Evolutionary conservation across 148 eudicot genomes (phyloP).

Genomic region (Selenicereus undatus): DNA sequence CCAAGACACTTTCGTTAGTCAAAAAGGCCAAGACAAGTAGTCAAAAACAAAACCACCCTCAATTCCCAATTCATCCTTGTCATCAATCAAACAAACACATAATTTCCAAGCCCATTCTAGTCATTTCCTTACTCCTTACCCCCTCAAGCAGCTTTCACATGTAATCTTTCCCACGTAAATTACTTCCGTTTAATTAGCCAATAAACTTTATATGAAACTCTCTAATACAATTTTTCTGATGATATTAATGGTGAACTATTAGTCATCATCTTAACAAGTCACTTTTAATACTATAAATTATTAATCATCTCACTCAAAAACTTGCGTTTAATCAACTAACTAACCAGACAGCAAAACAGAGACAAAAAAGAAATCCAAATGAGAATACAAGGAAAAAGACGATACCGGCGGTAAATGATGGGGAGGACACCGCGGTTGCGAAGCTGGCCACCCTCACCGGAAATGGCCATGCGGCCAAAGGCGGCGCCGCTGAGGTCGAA

Average conservation of each 20-base stretch:
- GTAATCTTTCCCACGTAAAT: not conserved
- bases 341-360: not conserved
- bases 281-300: too few relatives aligned
- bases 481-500: constrained; percentile 97
- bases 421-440: constrained; percentile 69
- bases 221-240: too few relatives aligned
- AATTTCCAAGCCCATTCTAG: constrained; percentile 6
- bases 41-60: not conserved
- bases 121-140: not conserved
- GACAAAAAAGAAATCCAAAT: not conserved
- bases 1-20: not conserved
- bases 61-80: constrained; percentile 6
- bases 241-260: too few relatives aligned
- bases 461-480: constrained; percentile 71
- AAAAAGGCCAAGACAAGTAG: not conserved
- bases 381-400: not conserved
- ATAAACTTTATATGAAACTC: too few relatives aligned
- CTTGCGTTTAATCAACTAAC: not conserved
- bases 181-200: too few relatives aligned
- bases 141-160: constrained; percentile 10
- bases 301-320: too few relatives aligned
- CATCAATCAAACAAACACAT: not conserved
- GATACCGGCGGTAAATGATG: constrained; percentile 59
- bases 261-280: too few relatives aligned
- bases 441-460: constrained; percentile 51